These are phyloP conservation scores for Monosporascus sp. DNA, from an alignment of 2,329 filamentous ascomycete species.

Conservation along the genomic window DNA sequence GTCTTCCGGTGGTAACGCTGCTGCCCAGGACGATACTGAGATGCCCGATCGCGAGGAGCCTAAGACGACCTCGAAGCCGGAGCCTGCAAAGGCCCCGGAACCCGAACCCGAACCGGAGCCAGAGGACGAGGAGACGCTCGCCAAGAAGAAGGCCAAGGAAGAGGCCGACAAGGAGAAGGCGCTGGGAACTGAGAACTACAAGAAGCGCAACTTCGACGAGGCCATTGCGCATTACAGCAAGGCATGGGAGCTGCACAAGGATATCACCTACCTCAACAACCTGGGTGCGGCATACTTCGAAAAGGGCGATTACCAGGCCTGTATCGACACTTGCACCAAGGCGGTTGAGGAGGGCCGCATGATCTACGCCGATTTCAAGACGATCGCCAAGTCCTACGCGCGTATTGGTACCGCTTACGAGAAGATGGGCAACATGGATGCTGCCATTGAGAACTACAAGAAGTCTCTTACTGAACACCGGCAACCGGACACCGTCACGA, in stretches of 20 bases:
- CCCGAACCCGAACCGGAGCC: conserved; percentile 60
- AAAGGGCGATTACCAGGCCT: conserved; percentile 87
- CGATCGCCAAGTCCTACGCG: conserved; percentile 96
- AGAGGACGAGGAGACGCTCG: conserved; percentile 74
- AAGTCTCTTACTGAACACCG: conserved; percentile 94
- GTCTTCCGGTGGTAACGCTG: conserved; percentile 33
- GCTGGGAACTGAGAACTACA: conserved; percentile 90
- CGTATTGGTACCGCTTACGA: conserved; percentile 93
- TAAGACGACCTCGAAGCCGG: conserved; percentile 49
- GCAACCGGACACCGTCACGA: conserved; percentile 86
- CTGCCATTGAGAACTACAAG: conserved; percentile 86
- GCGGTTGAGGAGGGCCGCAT: conserved; percentile 86
- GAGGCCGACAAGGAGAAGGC: conserved; percentile 93
- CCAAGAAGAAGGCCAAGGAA: conserved; percentile 85
- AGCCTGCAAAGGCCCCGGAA: conserved; percentile 37
- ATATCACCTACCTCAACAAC: conserved; percentile 98
- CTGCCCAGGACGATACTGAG: conserved; percentile 62
- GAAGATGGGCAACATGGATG: conserved; percentile 72
- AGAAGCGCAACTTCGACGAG: conserved; percentile 94
- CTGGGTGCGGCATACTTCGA: conserved; percentile 90
- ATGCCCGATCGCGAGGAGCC: conserved; percentile 61
- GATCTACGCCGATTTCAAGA: conserved; percentile 93
- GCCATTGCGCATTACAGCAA: conserved; percentile 92
- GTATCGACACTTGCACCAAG: conserved; percentile 80
- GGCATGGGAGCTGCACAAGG: conserved; percentile 91